Base-by-base conservation (phyloP, 257 asterid genomes). In the Solanum boliviense region DNA sequence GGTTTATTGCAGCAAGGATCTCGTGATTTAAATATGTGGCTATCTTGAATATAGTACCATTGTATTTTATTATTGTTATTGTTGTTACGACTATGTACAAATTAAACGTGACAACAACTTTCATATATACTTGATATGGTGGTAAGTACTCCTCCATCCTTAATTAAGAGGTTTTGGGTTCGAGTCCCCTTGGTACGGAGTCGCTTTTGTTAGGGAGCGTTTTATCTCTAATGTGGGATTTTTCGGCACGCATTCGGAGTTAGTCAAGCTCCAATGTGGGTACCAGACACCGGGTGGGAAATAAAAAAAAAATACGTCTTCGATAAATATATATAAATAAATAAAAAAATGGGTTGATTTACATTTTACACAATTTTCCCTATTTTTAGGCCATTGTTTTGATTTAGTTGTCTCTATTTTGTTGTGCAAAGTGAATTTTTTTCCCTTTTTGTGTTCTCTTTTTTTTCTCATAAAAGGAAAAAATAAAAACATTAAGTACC, bases 191-290 rank as follows among this genome's bases (percentile, higher is more conserved):
- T 41, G 48, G 15, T 41, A 11, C 5, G 5, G 13, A 41, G 5
- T 41, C 15, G 15, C 15, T 1, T 41, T 41, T 41, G 48, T 41
- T 41, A 41, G 15, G 48, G 48, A 41, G 48, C 2, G 5, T 41
- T 41, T 41, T 41, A 41, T 0, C 15, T 1, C 5, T 2, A 41
- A 41, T 41, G 5, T 41, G 15, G 0, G 0, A 41, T 10, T 41
- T 41, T 41, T 0, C 15, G 48, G 5, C 0, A 41, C 15, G 15
- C 1, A 41, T 41, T 0, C 48, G 15, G 2, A 41, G 0, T 41
- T 41, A 41, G 48, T 41, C 48, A 1, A 1, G 48, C 48, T 41
- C 48, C 48, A 41, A 41, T 41, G 48, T 41, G 2, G 5, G 0
- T 10, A 41, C 15, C 2, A 0, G 0, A 41, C 48, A 41, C 15